Conservation (phyloP, 2,329 filamentous ascomycete species). For the Parascedosporium putredinis region DNA sequence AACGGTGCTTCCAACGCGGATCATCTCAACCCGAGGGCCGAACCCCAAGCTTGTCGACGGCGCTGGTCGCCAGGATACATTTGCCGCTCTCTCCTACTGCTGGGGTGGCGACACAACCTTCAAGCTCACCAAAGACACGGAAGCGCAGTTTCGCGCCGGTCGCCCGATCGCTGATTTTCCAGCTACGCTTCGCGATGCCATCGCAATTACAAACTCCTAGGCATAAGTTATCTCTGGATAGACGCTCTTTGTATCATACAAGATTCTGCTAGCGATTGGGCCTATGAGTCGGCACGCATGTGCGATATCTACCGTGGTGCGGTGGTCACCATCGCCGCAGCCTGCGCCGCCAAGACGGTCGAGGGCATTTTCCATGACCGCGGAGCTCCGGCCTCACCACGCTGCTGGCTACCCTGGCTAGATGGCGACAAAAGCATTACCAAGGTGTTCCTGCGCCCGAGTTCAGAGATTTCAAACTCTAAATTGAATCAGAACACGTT, state of each 20-base stretch:
- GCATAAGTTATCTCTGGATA: slow-evolving; percentile 10
- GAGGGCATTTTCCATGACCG: slow-evolving; percentile 1
- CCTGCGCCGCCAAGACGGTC: neutral
- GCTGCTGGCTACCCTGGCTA: neutral
- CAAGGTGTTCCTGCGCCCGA: slow-evolving; percentile 1
- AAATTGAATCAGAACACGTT: neutral
- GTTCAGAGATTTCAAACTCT: neutral
- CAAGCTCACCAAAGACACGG: neutral
- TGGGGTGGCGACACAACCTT: slow-evolving; percentile 1
- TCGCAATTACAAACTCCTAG: slow-evolving; percentile 7
- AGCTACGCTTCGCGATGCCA: slow-evolving; percentile 7
- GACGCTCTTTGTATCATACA: slow-evolving; percentile 12
- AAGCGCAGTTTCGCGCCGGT: neutral
- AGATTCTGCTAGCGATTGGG: slow-evolving; percentile 6
- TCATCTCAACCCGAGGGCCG: neutral
- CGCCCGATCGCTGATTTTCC: neutral
- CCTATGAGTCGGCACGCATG: slow-evolving; percentile 3
- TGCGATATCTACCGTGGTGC: neutral
- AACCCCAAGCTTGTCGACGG: neutral
- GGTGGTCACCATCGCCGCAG: neutral
- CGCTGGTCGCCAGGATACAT: neutral
- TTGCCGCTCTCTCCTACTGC: slow-evolving; percentile 4
- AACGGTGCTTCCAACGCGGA: neutral
- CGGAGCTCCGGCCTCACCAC: neutral
- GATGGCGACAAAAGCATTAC: neutral